Evolutionary conservation across 164 flowering plant species (phyloP).

Genomic region (Akebia trifoliata): DNA sequence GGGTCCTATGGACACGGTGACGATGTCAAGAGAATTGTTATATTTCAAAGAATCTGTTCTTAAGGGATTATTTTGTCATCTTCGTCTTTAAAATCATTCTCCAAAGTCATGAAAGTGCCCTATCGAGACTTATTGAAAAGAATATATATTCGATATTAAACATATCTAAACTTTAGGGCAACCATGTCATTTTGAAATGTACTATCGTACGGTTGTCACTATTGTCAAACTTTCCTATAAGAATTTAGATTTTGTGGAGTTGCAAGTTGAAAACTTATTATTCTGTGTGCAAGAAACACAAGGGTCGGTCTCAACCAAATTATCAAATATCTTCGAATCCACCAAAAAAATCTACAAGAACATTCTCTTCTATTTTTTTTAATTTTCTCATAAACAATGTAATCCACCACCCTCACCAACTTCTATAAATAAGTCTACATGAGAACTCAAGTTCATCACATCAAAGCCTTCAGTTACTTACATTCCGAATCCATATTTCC

Average conservation of each 20-base stretch:
- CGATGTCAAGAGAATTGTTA: too few species aligned
- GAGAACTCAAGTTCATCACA: neutral
- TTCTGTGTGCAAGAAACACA: neutral
- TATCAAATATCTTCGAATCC: neutral
- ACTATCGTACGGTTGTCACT: neutral
- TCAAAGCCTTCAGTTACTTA: too few species aligned
- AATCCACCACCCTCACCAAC: neutral
- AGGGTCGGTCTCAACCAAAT: constrained; percentile 3
- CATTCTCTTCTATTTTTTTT: neutral
- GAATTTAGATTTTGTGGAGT: constrained; percentile 1
- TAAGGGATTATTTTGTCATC: too few species aligned
- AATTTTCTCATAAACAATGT: neutral
- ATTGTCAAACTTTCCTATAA: too few species aligned
- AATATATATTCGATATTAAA: too few species aligned
- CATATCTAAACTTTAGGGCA: too few species aligned
- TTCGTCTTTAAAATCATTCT: too few species aligned
- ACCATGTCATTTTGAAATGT: too few species aligned
- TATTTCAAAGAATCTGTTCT: too few species aligned
- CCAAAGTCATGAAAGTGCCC: too few species aligned
- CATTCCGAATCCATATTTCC: neutral
- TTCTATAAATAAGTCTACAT: neutral
- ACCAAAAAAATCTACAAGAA: constrained; percentile 3
- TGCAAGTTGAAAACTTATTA: neutral
- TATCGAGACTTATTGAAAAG: too few species aligned
- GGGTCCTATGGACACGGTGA: too few species aligned